Evolutionary conservation across 345 rosid genomes (phyloP), one percentile per base, ranked within the genome.

Genomic region (Anastatica hierochuntica): DNA sequence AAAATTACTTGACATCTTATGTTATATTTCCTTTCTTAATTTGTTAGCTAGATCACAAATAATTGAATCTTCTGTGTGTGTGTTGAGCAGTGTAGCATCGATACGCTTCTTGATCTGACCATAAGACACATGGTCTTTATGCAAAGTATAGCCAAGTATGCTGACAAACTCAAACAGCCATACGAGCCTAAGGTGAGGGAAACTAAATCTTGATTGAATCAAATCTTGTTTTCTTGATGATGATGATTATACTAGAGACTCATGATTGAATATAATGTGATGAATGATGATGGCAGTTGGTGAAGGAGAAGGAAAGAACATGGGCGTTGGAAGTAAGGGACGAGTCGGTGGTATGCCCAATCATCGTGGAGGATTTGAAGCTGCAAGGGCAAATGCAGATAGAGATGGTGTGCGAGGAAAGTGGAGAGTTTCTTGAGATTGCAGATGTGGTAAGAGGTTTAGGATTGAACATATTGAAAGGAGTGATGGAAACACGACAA

Each of bases 301-400:
- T 43, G 63, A 62, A 23, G 41, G 65, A 51, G 49, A 61, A 51
- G 74, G 43, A 81, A 74, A 21, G 92, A 51, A 76, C 85, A 41
- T 92, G 98, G 98, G 98, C 96, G 14, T 62, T 72, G 46, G 97
- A 92, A 81, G 78, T 88, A 7, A 88, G 82, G 23, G 82, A 76
- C 21, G 37, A 49, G 54, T 62, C 73, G 27, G 68, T 76, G 69
- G 76, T 64, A 29, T 85, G 97, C 58, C 98, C 98, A 14, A 76
- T 92, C 53, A 69, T 83, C 35, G 95, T 92, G 14, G 85, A 92
- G 77, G 97, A 92, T 18, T 69, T 92, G 49, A 74, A 55, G 34
- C 55, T 67, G 6, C 78, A 84, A 3, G 97, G 90, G 42, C 80
- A 81, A 59, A 85, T 92, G 88, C 86, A 79, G 62, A 80, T 92